A percentile compares a stretch with the other conserved stretches of the same genome.
Conservation (phyloP, 2,329 filamentous ascomycete species). For the Trichoderma citrinoviride region DNA sequence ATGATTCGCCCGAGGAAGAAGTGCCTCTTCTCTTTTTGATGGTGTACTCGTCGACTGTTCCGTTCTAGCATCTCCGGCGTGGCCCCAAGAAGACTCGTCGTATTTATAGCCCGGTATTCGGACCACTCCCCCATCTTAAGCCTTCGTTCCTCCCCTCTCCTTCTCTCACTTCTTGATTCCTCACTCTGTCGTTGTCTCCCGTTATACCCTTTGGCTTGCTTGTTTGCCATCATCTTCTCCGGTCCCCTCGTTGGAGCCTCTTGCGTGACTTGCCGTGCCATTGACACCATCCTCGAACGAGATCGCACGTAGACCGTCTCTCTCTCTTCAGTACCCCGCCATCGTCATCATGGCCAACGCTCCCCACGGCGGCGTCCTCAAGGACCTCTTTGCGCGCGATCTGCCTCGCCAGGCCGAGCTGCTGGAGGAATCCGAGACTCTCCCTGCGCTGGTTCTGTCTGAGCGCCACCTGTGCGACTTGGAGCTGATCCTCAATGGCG, state of each 20-base stretch:
- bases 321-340: not conserved
- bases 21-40: not conserved
- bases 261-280: slow-evolving; percentile 4
- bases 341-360: slow-evolving; percentile 58
- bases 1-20: not conserved
- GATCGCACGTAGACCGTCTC: not conserved
- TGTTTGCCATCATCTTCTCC: not conserved
- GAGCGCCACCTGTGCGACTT: slow-evolving; percentile 98
- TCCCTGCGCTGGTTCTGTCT: slow-evolving; percentile 79
- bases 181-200: not conserved
- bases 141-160: not conserved
- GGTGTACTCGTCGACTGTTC: not conserved
- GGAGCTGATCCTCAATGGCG: slow-evolving; percentile 94
- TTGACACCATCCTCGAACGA: slow-evolving; percentile 7
- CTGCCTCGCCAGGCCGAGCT: slow-evolving; percentile 78
- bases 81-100: not conserved
- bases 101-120: slow-evolving; percentile 13
- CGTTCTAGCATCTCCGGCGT: slow-evolving; percentile 12
- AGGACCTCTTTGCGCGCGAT: slow-evolving; percentile 96
- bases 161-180: not conserved
- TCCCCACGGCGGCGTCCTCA: slow-evolving; percentile 89
- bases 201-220: not conserved
- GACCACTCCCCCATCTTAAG: not conserved
- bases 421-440: slow-evolving; percentile 75
- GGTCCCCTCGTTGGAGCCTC: slow-evolving; percentile 14